Evolutionary conservation across 148 eudicot genomes (phyloP).

Genomic region (Vaccinium vitisidaea): DNA sequence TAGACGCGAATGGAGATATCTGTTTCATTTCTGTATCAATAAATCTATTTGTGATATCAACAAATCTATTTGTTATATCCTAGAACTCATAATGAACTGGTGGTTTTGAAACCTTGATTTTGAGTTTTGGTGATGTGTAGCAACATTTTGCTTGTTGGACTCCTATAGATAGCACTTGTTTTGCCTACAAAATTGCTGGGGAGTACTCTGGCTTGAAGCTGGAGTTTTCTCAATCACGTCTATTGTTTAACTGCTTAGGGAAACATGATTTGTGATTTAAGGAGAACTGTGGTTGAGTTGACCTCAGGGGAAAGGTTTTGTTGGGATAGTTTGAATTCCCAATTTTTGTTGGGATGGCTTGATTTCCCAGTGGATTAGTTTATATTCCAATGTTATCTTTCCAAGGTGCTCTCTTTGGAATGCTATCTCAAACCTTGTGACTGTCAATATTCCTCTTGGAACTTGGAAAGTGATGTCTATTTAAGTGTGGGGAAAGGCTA

Average conservation of each 20-base stretch:
- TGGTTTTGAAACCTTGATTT: neutral
- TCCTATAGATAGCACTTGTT: neutral
- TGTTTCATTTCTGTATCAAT: neutral
- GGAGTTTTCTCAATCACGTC: neutral
- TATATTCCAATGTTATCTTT: too few relatives aligned
- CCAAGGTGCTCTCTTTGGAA: too few relatives aligned
- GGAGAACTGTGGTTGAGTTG: neutral
- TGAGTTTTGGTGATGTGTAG: neutral
- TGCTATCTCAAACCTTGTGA: too few relatives aligned
- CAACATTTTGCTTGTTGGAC: neutral
- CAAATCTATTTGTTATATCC: neutral
- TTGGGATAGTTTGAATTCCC: neutral
- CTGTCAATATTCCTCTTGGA: too few relatives aligned
- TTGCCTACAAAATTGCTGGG: neutral
- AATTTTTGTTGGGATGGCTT: neutral
- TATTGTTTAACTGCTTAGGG: neutral
- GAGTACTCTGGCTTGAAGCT: neutral
- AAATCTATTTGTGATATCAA: neutral
- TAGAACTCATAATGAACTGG: neutral
- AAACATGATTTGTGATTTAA: neutral
- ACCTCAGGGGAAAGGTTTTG: neutral
- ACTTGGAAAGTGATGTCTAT: too few relatives aligned
- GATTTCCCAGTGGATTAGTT: too few relatives aligned
- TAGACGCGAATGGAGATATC: too few relatives aligned
- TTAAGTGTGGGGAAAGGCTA: too few relatives aligned